Base-by-base conservation (phyloP, 2,329 filamentous ascomycete species). In the Xylaria sp. region DNA sequence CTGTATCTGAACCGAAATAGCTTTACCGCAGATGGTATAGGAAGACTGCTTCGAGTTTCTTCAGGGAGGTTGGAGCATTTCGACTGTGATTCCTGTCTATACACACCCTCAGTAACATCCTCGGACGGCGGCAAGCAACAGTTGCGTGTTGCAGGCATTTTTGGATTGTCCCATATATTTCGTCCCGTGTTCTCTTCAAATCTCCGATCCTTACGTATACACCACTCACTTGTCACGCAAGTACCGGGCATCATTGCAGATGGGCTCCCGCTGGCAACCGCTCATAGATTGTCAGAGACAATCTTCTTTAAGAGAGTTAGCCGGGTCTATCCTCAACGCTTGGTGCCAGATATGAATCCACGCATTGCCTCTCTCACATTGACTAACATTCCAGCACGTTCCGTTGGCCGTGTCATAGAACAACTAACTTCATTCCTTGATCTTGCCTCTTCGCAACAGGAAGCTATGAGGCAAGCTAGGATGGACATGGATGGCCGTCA, bases 161-260 rank as follows among this genome's bases (percentile, higher is more conserved):
- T 85, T 10, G 83, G 84, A 7, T 78, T 79, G 4, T 78, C 82
- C 0, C 81, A 87, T 71, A 71, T 85, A 9, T 83, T 88, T 63
- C 82, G 87, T 0, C 86, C 87, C 0, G 83, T 85, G 0, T 78
- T 86, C 59, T 86, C 85, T 1, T 83, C 85, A 0, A 87, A 87
- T 69, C 79, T 90, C 4, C 83, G 84, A 38, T 79, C 79, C 1
- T 77, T 90, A 1, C 83, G 85, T 13, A 79, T 89, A 6, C 88
- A 90, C 60, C 88, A 90, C 74, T 90, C 88, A 0, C 71, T 89
- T 1, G 82, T 90, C 6, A 90, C 88, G 0, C 82, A 83, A 48
- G 80, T 87, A 9, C 85, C 84, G 1, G 84, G 83, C 0, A 70
- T 88, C 4, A 68, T 79, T 4, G 76, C 80, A 7, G 77, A 80